Conservation (phyloP, 257 asterid species). For the Lithospermum erythrorhizon region DNA sequence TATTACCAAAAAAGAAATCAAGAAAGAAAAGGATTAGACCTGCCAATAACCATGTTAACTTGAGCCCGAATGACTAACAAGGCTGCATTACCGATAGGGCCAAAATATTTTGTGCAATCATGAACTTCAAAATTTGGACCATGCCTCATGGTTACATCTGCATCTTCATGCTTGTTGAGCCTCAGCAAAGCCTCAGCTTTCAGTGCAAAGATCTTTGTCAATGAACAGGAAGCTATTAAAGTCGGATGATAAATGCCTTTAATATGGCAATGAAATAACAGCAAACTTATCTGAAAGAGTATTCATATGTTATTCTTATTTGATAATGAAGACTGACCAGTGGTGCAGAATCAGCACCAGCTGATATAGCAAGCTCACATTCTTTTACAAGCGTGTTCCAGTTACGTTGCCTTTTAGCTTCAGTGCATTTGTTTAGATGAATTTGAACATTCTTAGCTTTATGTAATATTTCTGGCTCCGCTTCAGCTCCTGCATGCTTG, state of each 20-base stretch:
- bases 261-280: background rate
- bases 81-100: conserved; percentile 35
- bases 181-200: conserved; percentile 47
- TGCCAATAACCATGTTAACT: conserved; percentile 35
- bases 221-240: background rate
- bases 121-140: conserved; percentile 33
- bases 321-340: conserved; percentile 39
- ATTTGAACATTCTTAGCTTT: conserved; percentile 28
- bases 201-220: conserved; percentile 34
- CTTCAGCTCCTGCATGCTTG: conserved; percentile 46
- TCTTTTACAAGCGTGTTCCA: conserved; percentile 37
- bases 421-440: conserved; percentile 40
- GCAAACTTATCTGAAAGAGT: too few species aligned
- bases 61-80: conserved; percentile 35
- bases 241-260: background rate
- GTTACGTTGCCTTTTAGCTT: conserved; percentile 30
- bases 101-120: conserved; percentile 35
- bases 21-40: conserved; percentile 12
- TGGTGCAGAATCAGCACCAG: conserved; percentile 59
- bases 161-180: conserved; percentile 43
- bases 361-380: conserved; percentile 28
- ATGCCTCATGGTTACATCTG: conserved; percentile 26
- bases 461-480: conserved; percentile 36
- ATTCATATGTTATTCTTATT: background rate
- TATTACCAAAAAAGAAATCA: too few species aligned